Conservation (phyloP, 129 eudicot genomes). For the Dittrichia graveolens region DNA sequence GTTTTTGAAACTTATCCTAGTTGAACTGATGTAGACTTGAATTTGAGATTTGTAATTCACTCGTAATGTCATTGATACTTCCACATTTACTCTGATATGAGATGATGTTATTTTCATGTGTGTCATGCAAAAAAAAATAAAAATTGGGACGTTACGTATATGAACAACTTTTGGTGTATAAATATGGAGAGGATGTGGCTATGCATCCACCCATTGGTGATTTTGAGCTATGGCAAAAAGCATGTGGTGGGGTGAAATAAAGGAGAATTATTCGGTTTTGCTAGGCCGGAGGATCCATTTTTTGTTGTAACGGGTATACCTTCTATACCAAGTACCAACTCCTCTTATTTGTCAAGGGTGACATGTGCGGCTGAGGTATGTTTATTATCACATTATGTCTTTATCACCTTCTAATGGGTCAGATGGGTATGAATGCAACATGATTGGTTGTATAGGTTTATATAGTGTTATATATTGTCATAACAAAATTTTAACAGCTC, state of each 20-base stretch:
- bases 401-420: background rate
- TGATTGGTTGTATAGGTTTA: background rate
- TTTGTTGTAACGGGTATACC: background rate
- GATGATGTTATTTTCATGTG: too few relatives aligned
- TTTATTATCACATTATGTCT: background rate
- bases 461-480: background rate
- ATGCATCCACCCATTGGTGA: background rate
- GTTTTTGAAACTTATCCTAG: too few relatives aligned
- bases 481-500: too few relatives aligned
- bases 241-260: background rate
- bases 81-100: too few relatives aligned
- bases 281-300: background rate
- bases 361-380: background rate
- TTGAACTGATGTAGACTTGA: too few relatives aligned
- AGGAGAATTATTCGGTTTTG: background rate
- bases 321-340: background rate
- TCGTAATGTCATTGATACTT: too few relatives aligned
- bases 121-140: too few relatives aligned
- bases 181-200: background rate
- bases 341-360: background rate
- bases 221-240: background rate
- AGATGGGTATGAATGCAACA: background rate
- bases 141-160: too few relatives aligned
- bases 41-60: too few relatives aligned
- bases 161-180: background rate